phyloP scores from a whole-genome alignment of 441 rosid species.

The Pelargonium australe region DNA sequence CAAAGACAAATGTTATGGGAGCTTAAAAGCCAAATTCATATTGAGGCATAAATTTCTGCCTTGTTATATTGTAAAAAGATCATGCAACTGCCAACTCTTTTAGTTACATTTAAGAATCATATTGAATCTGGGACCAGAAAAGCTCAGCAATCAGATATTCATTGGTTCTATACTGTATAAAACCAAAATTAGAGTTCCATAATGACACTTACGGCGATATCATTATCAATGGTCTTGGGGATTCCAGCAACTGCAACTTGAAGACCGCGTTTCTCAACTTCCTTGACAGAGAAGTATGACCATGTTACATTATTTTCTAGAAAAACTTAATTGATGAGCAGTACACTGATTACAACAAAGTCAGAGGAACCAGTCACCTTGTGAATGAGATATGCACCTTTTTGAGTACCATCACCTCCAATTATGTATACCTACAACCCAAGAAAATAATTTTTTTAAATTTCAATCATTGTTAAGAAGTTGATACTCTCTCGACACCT shows the following conservation, averaged over 20 bases:
- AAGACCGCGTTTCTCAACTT: constrained; percentile 79
- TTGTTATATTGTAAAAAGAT: background rate
- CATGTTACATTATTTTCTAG: constrained; percentile 42
- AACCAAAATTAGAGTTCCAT: background rate
- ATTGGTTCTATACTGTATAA: background rate
- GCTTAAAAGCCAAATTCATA: background rate
- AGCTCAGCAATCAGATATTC: background rate
- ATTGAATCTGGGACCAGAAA: background rate
- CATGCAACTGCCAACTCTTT: background rate
- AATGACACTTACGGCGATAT: constrained; percentile 46
- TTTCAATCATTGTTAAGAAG: background rate
- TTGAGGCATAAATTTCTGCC: background rate
- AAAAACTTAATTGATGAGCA: background rate
- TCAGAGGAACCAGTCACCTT: background rate
- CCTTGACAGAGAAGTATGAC: constrained; percentile 33
- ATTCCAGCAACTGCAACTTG: constrained; percentile 51
- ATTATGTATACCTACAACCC: constrained; percentile 41
- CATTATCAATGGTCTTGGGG: constrained; percentile 65
- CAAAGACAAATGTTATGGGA: background rate
- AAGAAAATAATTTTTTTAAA: background rate
- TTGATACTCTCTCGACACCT: too few relatives aligned
- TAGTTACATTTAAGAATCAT: background rate
- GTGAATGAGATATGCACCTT: constrained; percentile 42
- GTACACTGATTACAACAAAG: background rate
- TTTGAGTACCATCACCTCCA: constrained; percentile 91